A percentile compares a stretch with the other conserved stretches of the same genome.
Evolutionary conservation across 2,329 filamentous ascomycete genomes (phyloP).

Genomic region (Penicillium polonicum): DNA sequence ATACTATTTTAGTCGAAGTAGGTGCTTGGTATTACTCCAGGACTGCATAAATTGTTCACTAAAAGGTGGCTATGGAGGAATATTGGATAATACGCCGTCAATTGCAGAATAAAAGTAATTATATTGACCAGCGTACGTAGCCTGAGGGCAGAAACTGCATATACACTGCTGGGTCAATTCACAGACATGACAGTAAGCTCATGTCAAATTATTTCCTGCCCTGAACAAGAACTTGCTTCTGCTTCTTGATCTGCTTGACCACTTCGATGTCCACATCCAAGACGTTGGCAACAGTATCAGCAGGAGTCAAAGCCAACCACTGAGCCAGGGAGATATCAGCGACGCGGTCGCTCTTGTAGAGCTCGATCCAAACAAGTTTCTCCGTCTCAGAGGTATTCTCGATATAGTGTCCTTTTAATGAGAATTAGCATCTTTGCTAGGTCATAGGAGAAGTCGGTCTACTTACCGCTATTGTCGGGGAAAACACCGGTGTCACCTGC

Average conservation of each 20-base stretch:
- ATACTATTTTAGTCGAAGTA: no score
- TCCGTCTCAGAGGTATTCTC: conserved; percentile 65
- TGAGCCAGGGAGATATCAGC: conserved; percentile 66
- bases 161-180: not conserved
- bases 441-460: not conserved
- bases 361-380: conserved; percentile 66
- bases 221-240: conserved; percentile 20
- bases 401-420: conserved; percentile 59
- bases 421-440: not conserved
- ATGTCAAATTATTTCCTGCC: conserved; percentile 11
- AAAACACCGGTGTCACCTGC: conserved; percentile 68
- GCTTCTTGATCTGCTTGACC: conserved; percentile 21
- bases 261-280: conserved; percentile 24
- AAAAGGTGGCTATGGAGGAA: no score
- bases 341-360: conserved; percentile 67
- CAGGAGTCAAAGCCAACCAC: conserved; percentile 67
- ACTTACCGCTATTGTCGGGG: conserved; percentile 57
- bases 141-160: no score
- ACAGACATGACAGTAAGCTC: not conserved
- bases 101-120: not conserved
- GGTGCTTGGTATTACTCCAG: no score
- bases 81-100: no score
- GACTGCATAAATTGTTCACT: no score
- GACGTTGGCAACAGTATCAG: conserved; percentile 19
- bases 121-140: not conserved